Evolutionary conservation across 805 yeast species (phyloP).

Genomic region (Candida easanensis): DNA sequence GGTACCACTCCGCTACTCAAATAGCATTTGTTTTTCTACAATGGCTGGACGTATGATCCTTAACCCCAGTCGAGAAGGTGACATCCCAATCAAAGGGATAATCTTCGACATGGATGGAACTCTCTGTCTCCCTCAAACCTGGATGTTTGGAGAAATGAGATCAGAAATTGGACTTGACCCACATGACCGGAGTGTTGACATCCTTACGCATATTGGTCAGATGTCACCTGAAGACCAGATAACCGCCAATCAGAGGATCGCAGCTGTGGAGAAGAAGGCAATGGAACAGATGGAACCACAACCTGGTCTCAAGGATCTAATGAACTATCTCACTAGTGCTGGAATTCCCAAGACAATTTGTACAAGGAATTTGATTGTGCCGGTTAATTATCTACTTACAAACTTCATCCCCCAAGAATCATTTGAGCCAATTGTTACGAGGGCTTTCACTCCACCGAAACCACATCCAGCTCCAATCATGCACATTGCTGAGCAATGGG

Average conservation of each 20-base stretch:
- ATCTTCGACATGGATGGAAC: conserved; percentile 85
- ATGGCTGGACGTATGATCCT: conserved; percentile 22
- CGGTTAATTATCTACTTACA: conserved; percentile 50
- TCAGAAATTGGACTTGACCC: conserved; percentile 46
- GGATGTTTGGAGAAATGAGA: conserved; percentile 62
- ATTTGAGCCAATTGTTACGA: conserved; percentile 55
- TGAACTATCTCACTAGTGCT: conserved; percentile 14
- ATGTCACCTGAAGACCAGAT: conserved; percentile 38
- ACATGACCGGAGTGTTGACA: conserved; percentile 43
- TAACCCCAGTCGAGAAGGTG: conserved; percentile 22
- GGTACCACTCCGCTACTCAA: no score
- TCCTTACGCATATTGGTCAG: conserved; percentile 47
- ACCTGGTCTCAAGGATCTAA: conserved; percentile 18
- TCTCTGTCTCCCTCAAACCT: conserved; percentile 59
- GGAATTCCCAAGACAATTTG: conserved; percentile 51
- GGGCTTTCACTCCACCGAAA: conserved; percentile 66
- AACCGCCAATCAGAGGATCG: conserved; percentile 45
- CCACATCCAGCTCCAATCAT: conserved; percentile 64
- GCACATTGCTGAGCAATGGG: conserved; percentile 52
- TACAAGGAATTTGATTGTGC: conserved; percentile 54
- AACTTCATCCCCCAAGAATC: conserved; percentile 40
- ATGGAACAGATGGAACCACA: conserved; percentile 52
- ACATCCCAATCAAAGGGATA: conserved; percentile 44
- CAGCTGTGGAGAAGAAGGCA: conserved; percentile 56
- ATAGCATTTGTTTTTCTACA: background rate